Evolutionary conservation across 192 early-diverging fungal species (phyloP).

Genomic region (Kappamyces sp.): DNA sequence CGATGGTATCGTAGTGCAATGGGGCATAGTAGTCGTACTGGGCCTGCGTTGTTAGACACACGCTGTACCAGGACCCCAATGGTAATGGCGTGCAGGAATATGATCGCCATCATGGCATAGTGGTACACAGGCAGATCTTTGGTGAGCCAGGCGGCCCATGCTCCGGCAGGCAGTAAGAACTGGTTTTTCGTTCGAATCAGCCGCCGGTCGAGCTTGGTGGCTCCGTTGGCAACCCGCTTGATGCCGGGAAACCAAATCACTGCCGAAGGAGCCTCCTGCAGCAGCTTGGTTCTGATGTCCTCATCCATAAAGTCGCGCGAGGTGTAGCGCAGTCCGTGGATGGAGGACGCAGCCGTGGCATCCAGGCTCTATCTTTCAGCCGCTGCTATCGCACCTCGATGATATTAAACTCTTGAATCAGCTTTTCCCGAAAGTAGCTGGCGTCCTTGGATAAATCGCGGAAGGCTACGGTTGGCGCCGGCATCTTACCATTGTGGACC

Average conservation of each 20-base stretch:
- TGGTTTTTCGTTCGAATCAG: constrained; percentile 3
- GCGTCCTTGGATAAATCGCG: constrained; percentile 5
- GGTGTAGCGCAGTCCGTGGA: constrained; percentile 3
- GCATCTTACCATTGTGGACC: too few species aligned
- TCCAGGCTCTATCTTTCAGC: constrained; percentile 1
- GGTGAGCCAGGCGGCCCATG: constrained; percentile 12
- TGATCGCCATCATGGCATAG: too few species aligned
- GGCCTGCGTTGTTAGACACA: too few species aligned
- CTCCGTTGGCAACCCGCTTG: background rate
- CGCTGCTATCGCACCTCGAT: background rate
- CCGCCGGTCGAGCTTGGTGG: background rate
- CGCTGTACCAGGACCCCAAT: too few species aligned
- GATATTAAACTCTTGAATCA: constrained; percentile 15
- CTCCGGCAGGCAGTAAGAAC: background rate
- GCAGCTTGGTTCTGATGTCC: constrained; percentile 1
- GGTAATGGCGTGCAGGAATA: too few species aligned
- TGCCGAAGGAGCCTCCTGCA: constrained; percentile 4
- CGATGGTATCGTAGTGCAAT: too few species aligned
- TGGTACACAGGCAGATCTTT: too few species aligned
- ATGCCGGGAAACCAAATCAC: constrained; percentile 9
- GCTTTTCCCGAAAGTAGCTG: constrained; percentile 2
- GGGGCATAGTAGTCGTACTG: too few species aligned
- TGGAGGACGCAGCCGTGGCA: background rate
- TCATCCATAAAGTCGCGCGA: constrained; percentile 8
- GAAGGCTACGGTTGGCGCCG: background rate